phyloP scores from a whole-genome alignment of 768 basidiomycete genomes.

The Calocera viscosa region DNA sequence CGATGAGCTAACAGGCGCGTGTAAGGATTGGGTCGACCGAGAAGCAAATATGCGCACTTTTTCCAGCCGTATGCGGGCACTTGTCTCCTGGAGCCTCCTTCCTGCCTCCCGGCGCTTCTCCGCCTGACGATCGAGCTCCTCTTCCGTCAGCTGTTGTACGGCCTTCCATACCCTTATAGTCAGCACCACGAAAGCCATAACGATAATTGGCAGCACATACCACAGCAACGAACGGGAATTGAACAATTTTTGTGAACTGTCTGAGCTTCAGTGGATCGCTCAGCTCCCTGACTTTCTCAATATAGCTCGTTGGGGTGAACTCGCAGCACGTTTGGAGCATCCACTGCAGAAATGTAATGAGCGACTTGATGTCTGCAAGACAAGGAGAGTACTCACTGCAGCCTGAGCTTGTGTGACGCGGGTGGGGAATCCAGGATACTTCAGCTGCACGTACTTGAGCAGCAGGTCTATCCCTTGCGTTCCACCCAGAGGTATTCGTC shows the following conservation, averaged over 20 bases:
- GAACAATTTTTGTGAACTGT: constrained; percentile 56
- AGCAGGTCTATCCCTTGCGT: constrained; percentile 84
- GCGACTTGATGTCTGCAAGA: not conserved
- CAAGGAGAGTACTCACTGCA: constrained; percentile 39
- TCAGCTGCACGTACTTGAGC: constrained; percentile 85
- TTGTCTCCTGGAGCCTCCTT: constrained; percentile 77
- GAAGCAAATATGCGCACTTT: constrained; percentile 41
- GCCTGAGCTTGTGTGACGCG: constrained; percentile 67
- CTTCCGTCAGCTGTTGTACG: constrained; percentile 77
- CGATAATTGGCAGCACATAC: constrained; percentile 20
- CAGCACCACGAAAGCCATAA: not conserved
- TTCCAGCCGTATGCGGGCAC: constrained; percentile 69
- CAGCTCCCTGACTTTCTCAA: constrained; percentile 50
- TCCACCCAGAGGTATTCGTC: constrained; percentile 87
- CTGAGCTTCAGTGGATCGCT: constrained; percentile 53
- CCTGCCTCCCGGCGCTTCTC: constrained; percentile 82
- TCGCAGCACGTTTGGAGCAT: constrained; percentile 81
- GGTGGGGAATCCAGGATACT: constrained; percentile 86
- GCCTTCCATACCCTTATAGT: constrained; percentile 21
- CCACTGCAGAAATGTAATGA: constrained; percentile 42
- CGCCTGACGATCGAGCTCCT: constrained; percentile 63
- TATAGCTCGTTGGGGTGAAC: constrained; percentile 61
- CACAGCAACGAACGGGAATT: constrained; percentile 64
- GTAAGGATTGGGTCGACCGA: not conserved
- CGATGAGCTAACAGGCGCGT: constrained; percentile 38